phyloP scores from a whole-genome alignment of 2,329 filamentous ascomycete species.

The Hysterium pulicare region DNA sequence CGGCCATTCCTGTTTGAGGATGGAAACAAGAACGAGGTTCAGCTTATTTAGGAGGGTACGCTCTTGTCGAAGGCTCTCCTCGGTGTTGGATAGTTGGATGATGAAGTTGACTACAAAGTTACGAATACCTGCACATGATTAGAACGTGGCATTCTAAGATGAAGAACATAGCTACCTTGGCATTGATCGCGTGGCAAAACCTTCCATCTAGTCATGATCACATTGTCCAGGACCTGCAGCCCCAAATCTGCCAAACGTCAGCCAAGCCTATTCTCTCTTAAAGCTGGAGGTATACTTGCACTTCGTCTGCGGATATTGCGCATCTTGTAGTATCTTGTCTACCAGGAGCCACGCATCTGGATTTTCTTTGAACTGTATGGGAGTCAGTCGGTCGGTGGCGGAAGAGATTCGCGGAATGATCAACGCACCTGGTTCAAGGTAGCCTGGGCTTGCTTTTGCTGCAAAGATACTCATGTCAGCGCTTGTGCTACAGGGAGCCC shows the following conservation, averaged over 20 bases:
- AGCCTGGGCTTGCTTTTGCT: slow-evolving; percentile 96
- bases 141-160: not conserved
- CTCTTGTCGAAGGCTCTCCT: slow-evolving; percentile 80
- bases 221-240: slow-evolving; percentile 93
- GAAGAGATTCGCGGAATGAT: slow-evolving; percentile 5
- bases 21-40: slow-evolving; percentile 93
- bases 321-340: slow-evolving; percentile 92
- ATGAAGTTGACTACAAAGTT: slow-evolving; percentile 99
- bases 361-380: slow-evolving; percentile 89
- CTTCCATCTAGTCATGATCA: slow-evolving; percentile 99
- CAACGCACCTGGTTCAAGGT: slow-evolving; percentile 80
- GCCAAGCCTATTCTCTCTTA: slow-evolving; percentile 20
- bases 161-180: slow-evolving; percentile 60
- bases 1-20: slow-evolving; percentile 99
- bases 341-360: slow-evolving; percentile 97
- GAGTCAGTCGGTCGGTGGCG: slow-evolving; percentile 15
- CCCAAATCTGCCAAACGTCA: slow-evolving; percentile 67
- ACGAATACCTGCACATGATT: slow-evolving; percentile 68
- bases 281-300: slow-evolving; percentile 56
- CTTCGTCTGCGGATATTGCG: slow-evolving; percentile 93
- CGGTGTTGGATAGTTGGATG: slow-evolving; percentile 84
- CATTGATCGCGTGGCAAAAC: slow-evolving; percentile 94
- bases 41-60: slow-evolving; percentile 95
- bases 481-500: slow-evolving; percentile 23
- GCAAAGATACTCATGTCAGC: slow-evolving; percentile 34